These are phyloP conservation scores for Schoenoplectus tabernaemontani DNA, from an alignment of 202 grass and related monocot species.

Conservation along the genomic window DNA sequence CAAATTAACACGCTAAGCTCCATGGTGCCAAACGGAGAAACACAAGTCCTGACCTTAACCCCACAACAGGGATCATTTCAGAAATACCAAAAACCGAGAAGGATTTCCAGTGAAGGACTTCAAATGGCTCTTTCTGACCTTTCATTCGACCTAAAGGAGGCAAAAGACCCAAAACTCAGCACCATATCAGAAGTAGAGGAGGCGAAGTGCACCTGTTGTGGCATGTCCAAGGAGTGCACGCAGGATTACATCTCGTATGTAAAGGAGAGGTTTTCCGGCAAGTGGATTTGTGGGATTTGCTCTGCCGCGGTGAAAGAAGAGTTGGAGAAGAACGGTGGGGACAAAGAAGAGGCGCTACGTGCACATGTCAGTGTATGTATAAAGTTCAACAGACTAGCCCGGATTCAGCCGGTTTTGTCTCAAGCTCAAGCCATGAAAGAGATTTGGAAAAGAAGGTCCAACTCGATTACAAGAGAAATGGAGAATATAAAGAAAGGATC, in stretches of 20 bases:
- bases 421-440: slow-evolving; percentile 56
- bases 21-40: slow-evolving; percentile 56
- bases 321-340: slow-evolving; percentile 41
- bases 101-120: slow-evolving; percentile 83
- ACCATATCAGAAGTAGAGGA: slow-evolving; percentile 47
- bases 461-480: slow-evolving; percentile 35
- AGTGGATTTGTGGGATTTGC: slow-evolving; percentile 65
- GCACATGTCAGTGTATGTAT: slow-evolving; percentile 49
- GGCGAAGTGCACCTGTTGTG: slow-evolving; percentile 46
- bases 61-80: background rate
- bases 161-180: background rate
- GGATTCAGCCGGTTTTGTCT: slow-evolving; percentile 49
- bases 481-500: slow-evolving; percentile 12
- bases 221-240: slow-evolving; percentile 66
- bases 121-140: slow-evolving; percentile 75
- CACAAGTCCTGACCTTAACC: slow-evolving; percentile 19
- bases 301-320: slow-evolving; percentile 61
- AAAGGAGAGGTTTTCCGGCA: slow-evolving; percentile 41
- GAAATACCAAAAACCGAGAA: slow-evolving; percentile 22
- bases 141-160: slow-evolving; percentile 43
- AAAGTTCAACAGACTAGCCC: slow-evolving; percentile 51
- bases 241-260: slow-evolving; percentile 37
- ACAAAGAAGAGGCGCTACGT: slow-evolving; percentile 31
- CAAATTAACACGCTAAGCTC: too few relatives aligned
- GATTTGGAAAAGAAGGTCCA: slow-evolving; percentile 53